phyloP scores from a whole-genome alignment of 2,329 filamentous ascomycete genomes.

The Fusarium paranaense region DNA sequence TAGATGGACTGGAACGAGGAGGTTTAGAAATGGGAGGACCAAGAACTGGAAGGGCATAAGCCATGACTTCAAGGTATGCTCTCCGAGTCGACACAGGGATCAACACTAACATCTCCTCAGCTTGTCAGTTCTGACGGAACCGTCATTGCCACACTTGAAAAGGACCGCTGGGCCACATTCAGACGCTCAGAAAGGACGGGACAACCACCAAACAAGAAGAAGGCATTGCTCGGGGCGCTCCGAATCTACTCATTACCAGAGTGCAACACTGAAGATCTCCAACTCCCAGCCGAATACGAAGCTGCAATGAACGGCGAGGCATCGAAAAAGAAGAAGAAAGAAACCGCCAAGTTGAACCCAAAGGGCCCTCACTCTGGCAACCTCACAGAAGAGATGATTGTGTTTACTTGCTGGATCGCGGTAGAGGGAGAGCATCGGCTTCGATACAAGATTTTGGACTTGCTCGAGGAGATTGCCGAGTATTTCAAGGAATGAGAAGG shows the following conservation, averaged over 20 bases:
- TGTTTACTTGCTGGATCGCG: constrained; percentile 20
- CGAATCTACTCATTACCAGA: background rate
- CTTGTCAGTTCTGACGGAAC: background rate
- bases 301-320: background rate
- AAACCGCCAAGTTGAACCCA: background rate
- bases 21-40: background rate
- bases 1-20: constrained; percentile 19
- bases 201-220: constrained; percentile 11
- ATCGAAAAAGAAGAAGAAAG: background rate
- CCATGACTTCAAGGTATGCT: constrained; percentile 18
- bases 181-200: background rate
- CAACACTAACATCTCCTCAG: background rate
- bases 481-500: background rate
- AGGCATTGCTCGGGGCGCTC: background rate
- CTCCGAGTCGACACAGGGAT: background rate
- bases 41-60: constrained; percentile 13
- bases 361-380: background rate
- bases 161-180: constrained; percentile 13
- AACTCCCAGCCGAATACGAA: background rate
- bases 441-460: constrained; percentile 15
- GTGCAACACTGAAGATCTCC: background rate
- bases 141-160: constrained; percentile 17
- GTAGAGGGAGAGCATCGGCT: constrained; percentile 20
- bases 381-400: constrained; percentile 14
- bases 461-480: constrained; percentile 22